A percentile compares a stretch with the other conserved stretches of the same genome.
Evolutionary conservation across 164 flowering plant species (phyloP).

Genomic region (Macadamia integrifolia): DNA sequence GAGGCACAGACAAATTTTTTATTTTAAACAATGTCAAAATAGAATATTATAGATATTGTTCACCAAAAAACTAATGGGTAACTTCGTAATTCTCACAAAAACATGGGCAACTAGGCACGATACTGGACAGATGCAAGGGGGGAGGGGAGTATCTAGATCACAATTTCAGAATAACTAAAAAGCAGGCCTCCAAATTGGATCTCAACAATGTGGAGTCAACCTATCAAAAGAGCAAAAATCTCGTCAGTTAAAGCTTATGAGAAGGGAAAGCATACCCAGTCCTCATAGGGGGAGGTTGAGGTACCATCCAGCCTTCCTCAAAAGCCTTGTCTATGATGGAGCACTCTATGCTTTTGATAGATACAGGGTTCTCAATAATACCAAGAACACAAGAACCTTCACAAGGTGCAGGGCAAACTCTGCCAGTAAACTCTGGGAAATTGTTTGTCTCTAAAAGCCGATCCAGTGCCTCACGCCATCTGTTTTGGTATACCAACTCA

Average conservation of each 20-base stretch:
- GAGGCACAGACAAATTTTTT: neutral
- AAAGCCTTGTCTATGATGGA: constrained; percentile 97
- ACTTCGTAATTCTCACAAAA: neutral
- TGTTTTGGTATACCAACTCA: constrained; percentile 91
- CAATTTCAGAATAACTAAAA: no score
- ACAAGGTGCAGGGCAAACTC: constrained; percentile 99
- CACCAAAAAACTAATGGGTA: neutral
- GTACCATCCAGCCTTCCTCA: constrained; percentile 99
- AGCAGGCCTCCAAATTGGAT: no score
- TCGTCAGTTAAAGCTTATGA: neutral
- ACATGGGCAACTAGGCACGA: neutral
- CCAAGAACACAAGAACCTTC: constrained; percentile 99
- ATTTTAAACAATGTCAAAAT: neutral
- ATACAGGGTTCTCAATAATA: constrained; percentile 96
- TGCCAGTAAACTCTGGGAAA: constrained; percentile 98
- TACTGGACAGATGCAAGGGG: neutral
- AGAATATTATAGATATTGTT: neutral
- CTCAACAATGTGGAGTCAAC: neutral
- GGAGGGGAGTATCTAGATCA: neutral
- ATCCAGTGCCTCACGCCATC: constrained; percentile 97
- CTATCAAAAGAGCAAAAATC: neutral
- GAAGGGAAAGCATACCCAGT: constrained; percentile 58
- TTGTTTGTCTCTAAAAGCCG: constrained; percentile 95
- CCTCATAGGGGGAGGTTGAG: constrained; percentile 81
- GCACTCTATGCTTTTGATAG: constrained; percentile 94